These are phyloP conservation scores for Ogataea pini DNA, from an alignment of 805 yeast species.

Conservation along the genomic window DNA sequence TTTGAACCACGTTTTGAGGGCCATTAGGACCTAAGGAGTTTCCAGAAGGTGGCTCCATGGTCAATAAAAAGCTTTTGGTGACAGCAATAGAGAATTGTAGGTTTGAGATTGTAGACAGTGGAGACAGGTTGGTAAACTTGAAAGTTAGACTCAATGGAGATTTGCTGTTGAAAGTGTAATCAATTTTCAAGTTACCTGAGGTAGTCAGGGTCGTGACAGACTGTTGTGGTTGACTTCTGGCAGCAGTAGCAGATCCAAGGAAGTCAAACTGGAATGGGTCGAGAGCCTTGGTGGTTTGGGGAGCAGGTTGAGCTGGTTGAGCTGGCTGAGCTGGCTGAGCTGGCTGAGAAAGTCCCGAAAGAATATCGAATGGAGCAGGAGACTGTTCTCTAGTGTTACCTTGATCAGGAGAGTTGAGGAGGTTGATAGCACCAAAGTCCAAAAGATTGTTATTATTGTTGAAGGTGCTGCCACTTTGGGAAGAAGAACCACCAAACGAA, in stretches of 20 bases:
- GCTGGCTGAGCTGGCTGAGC: conserved; percentile 6
- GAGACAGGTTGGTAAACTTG: conserved; percentile 29
- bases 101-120: conserved; percentile 54
- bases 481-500: conserved; percentile 43
- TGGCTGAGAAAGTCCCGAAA: conserved; percentile 20
- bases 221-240: not conserved
- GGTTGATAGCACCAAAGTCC: conserved; percentile 34
- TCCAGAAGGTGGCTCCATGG: conserved; percentile 31
- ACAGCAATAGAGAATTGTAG: conserved; percentile 37
- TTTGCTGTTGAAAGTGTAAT: conserved; percentile 23
- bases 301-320: not conserved
- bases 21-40: conserved; percentile 17
- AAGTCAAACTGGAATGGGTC: conserved; percentile 41
- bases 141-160: conserved; percentile 24
- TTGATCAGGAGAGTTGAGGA: conserved; percentile 33
- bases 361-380: conserved; percentile 17
- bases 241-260: conserved; percentile 10
- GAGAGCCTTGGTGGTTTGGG: conserved; percentile 10
- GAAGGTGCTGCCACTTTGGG: conserved; percentile 28
- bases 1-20: conserved; percentile 29
- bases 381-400: conserved; percentile 20
- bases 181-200: conserved; percentile 28
- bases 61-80: conserved; percentile 34
- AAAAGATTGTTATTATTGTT: conserved; percentile 14
- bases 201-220: conserved; percentile 12